Base-by-base conservation (phyloP, 2,329 filamentous ascomycete species). In the Aspergillus tamarii region DNA sequence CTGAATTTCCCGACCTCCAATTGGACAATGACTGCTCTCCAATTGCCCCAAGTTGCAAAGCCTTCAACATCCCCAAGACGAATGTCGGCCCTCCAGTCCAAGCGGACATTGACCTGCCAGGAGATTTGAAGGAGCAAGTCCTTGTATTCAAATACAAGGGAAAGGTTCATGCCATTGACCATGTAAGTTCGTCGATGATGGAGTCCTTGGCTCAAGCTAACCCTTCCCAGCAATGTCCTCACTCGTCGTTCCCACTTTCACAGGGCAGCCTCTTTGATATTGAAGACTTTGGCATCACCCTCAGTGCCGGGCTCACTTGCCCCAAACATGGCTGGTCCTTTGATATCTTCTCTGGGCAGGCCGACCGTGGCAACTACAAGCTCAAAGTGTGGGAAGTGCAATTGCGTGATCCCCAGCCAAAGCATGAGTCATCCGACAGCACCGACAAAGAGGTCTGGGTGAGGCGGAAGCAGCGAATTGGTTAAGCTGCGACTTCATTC, bases 251-350 rank as follows among this genome's bases (percentile, higher is more conserved):
- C 62, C 89, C 89, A 0, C 81, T 92, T 1, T 90, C 88, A 0
- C 82, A 85, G 50, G 88, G 87, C 0, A 84, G 77, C 0, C 81
- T 88, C 0, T 91, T 91, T 63, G 89, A 92, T 60, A 91, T 92
- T 69, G 89, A 92, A 68, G 89, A 92, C 64, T 92, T 91, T 72
- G 89, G 89, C 0, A 69, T 77, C 60, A 64, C 64, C 2, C 68
- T 77, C 12, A 76, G 74, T 0, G 83, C 87, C 0, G 89, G 88
- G 0, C 77, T 92, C 4, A 84, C 83, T 0, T 92, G 89, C 73
- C 88, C 89, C 0, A 90, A 90, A 66, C 89, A 91, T 65, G 86
- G 82, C 5, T 92, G 89, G 89, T 89, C 88, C 0, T 92, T 91
- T 74, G 89, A 92, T 71, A 69, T 91, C 2, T 85, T 87, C 59